A percentile compares a stretch with the other conserved stretches of the same genome.
phyloP scores from a whole-genome alignment of 306 rosid species.

The Pyrus betulifolia region DNA sequence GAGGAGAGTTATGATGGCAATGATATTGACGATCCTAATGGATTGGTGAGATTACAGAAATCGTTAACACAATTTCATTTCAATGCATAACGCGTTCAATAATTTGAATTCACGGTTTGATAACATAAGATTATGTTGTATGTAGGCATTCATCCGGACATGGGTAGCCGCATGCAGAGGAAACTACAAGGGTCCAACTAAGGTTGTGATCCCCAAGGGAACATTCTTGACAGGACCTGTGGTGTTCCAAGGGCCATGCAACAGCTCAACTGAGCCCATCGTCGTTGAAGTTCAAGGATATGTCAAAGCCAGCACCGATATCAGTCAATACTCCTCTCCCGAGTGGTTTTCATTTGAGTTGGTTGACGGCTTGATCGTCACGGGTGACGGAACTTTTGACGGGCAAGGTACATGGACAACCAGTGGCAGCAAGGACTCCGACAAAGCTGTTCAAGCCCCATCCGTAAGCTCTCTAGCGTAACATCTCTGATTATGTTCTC shows the following conservation, averaged over 20 bases:
- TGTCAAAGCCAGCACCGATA: conserved; percentile 38
- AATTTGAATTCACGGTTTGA: not conserved
- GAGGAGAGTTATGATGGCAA: not conserved
- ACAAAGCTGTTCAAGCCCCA: conserved; percentile 40
- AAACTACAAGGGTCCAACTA: conserved; percentile 22
- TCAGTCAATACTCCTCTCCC: conserved; percentile 31
- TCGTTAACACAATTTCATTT: not conserved
- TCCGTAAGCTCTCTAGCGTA: conserved; percentile 24
- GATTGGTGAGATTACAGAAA: not conserved
- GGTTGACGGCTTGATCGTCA: conserved; percentile 32
- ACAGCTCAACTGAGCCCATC: conserved; percentile 31
- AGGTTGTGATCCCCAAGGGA: conserved; percentile 53
- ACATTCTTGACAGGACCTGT: conserved; percentile 40
- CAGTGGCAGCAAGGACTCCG: conserved; percentile 4
- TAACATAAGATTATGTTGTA: not conserved
- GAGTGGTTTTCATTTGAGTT: conserved; percentile 52
- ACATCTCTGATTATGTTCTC: not conserved
- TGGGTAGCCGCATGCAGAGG: conserved; percentile 60
- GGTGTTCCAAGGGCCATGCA: conserved; percentile 62
- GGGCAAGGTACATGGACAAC: conserved; percentile 63
- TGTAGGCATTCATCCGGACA: conserved; percentile 61
- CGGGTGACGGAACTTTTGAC: conserved; percentile 54
- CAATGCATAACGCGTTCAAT: not conserved
- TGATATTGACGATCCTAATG: not conserved
- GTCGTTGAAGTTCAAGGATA: conserved; percentile 40